Base-by-base conservation (phyloP, 2,329 filamentous ascomycete genomes). In the Exophiala bonariae region DNA sequence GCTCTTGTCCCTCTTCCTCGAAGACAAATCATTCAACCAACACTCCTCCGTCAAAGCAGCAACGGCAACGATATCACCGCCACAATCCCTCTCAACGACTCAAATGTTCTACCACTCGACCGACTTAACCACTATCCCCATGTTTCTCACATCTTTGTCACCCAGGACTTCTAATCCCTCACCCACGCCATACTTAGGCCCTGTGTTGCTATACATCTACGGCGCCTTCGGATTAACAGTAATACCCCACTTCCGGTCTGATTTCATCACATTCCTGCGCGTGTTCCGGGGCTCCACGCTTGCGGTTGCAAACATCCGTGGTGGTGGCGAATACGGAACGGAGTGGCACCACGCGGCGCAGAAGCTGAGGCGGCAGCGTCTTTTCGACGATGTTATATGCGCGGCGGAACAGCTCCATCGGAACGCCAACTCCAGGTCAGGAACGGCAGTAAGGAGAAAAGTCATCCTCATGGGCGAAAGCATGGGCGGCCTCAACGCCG, bases 391-490 rank as follows among this genome's bases (percentile, higher is more conserved):
- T 18, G 18, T 44, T 17, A 3, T 30, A 4, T 8, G 20, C 16
- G 42, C 33, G 20, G 42, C 34, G 6, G 8, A 5, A 26, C 26
- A 30, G 7, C 16, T 38, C 20, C 33, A 23, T n/a, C 23, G 23
- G 23, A 26, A 26, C 23, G 11, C 23, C 23, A 26, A 26, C 23
- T 26, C 11, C 11, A 11, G 23, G 11, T 11, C 23, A 26, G 23
- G 23, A 11, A 26, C 23, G 39, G 39, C 22, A 19, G 3, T 9
- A 33, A 26, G 23, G 23, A 26, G 35, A 18, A 46, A 31, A 6
- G 23, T 46, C 35, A 46, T 46, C 22, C 43, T 40, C 28, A 46
- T 46, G 43, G 43, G 43, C 43, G 43, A 46, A 16, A 46, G 35
- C 19, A 46, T 46, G 43, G 43, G 35, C 35, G 43, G 34, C 10